Evolutionary conservation across 2,329 filamentous ascomycete genomes (phyloP).

Genomic region (Didymella pomorum): DNA sequence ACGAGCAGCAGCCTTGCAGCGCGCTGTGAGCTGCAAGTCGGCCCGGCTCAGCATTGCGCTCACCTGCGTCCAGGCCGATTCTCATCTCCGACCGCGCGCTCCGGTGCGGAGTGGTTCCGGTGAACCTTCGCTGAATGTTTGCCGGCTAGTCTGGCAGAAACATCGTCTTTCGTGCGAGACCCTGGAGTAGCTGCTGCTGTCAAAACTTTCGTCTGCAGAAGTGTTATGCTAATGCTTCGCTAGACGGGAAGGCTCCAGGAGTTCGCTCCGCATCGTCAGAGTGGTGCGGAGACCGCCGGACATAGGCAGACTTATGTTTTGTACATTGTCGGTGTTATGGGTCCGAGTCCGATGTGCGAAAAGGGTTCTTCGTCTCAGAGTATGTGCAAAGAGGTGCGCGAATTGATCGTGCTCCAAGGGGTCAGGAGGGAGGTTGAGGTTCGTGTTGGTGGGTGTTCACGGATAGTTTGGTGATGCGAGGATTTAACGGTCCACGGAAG

Average conservation of each 20-base stretch:
- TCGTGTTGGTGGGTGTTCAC: not conserved
- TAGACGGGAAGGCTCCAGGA: not conserved
- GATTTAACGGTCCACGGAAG: constrained; percentile 14
- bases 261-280: constrained; percentile 1
- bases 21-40: not conserved
- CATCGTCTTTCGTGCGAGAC: not conserved
- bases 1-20: constrained; percentile 5
- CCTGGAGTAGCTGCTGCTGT: constrained; percentile 8
- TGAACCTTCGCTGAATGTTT: not conserved
- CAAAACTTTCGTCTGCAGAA: constrained; percentile 5
- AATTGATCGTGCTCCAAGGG: not conserved
- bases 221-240: not conserved
- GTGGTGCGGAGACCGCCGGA: constrained; percentile 8
- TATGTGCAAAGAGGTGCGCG: not conserved
- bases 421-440: not conserved
- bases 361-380: not conserved
- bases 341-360: constrained; percentile 1
- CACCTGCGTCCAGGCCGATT: not conserved
- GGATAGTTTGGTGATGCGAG: constrained; percentile 8
- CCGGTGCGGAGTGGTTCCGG: not conserved
- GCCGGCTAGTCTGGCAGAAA: no score
- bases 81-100: constrained; percentile 3
- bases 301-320: not conserved
- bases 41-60: constrained; percentile 3
- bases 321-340: not conserved